These are phyloP conservation scores for Boehmeria nivea DNA, from an alignment of 306 rosid genomes.

Conservation along the genomic window DNA sequence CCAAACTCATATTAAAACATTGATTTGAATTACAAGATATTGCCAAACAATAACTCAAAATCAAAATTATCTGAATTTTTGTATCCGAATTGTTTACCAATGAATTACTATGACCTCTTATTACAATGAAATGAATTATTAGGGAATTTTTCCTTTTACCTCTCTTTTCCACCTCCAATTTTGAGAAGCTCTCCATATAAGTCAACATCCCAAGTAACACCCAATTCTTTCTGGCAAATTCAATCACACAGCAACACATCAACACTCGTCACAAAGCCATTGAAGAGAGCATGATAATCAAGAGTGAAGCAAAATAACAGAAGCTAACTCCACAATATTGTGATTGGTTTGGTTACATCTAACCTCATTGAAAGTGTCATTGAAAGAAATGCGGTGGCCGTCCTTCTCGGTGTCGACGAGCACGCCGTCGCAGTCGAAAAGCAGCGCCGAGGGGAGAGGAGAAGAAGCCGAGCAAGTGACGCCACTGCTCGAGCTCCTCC, in stretches of 20 bases:
- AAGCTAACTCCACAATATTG: no score
- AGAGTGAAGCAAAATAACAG: no score
- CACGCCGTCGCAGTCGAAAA: conserved; percentile 95
- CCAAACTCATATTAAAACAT: no score
- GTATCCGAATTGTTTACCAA: no score
- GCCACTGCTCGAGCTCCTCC: conserved; percentile 20
- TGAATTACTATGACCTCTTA: no score
- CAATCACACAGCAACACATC: conserved; percentile 7
- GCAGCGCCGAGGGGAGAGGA: conserved; percentile 76
- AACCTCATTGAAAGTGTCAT: conserved; percentile 85
- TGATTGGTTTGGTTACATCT: no score
- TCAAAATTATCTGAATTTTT: no score
- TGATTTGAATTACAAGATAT: no score
- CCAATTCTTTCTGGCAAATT: conserved; percentile 63
- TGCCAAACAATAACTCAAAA: no score
- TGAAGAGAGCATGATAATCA: no score
- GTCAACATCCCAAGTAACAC: conserved; percentile 90
- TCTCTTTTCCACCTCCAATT: conserved; percentile 98
- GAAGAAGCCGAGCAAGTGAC: conserved; percentile 55
- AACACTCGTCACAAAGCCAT: conserved; percentile 5
- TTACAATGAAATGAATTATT: no score
- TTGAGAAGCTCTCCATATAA: conserved; percentile 93
- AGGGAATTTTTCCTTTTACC: conserved; percentile 39
- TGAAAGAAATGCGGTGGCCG: conserved; percentile 90
- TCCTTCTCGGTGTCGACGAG: conserved; percentile 97